phyloP scores from a whole-genome alignment of 805 yeast species.

The Saccharomycopsis olivae region DNA sequence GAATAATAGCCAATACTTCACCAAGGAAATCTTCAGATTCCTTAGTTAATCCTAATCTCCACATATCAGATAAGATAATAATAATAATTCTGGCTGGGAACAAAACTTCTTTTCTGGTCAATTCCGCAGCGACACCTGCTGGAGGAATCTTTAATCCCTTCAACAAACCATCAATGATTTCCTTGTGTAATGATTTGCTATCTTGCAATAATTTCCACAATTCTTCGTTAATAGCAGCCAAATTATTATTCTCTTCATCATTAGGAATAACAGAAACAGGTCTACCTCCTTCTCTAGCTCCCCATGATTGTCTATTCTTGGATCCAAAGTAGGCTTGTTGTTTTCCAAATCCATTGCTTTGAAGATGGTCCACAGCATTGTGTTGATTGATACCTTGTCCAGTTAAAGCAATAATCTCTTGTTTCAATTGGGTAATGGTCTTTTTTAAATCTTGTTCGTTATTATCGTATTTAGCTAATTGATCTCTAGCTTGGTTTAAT shows the following conservation, averaged over 20 bases:
- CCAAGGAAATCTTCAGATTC: constrained; percentile 89
- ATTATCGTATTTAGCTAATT: constrained; percentile 46
- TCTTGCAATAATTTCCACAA: constrained; percentile 61
- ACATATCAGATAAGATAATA: constrained; percentile 89
- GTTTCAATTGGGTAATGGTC: constrained; percentile 39
- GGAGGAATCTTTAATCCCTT: constrained; percentile 79
- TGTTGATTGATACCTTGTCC: constrained; percentile 14
- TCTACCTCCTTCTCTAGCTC: constrained; percentile 31
- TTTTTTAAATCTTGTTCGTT: constrained; percentile 58
- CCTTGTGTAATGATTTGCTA: constrained; percentile 63
- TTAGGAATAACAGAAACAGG: constrained; percentile 56
- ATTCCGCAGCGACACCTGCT: constrained; percentile 72
- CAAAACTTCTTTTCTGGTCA: constrained; percentile 80
- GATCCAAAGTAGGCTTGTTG: constrained; percentile 11
- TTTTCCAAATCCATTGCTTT: constrained; percentile 19
- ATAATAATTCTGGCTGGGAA: constrained; percentile 95
- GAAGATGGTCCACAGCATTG: constrained; percentile 4
- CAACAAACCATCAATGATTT: constrained; percentile 77
- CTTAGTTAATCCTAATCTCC: constrained; percentile 90
- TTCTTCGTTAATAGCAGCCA: constrained; percentile 66
- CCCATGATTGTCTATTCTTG: constrained; percentile 24
- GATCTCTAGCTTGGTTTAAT: constrained; percentile 48
- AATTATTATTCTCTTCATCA: constrained; percentile 32
- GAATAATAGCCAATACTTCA: constrained; percentile 78
- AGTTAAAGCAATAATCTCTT: constrained; percentile 35